These are phyloP conservation scores for Blumeria hordei DNA, from an alignment of 2,329 filamentous ascomycete species.

Conservation along the genomic window DNA sequence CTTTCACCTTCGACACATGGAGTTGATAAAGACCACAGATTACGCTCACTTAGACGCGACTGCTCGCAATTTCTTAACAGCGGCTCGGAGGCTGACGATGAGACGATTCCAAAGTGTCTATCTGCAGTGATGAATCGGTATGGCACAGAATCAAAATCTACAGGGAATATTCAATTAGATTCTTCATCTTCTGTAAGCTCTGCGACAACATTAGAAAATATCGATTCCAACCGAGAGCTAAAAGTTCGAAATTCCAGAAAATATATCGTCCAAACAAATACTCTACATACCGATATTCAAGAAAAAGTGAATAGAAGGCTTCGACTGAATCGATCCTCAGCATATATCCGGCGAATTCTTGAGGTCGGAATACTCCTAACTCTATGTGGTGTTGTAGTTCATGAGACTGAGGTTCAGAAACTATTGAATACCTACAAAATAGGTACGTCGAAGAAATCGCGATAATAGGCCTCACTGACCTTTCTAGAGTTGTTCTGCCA, in stretches of 20 bases:
- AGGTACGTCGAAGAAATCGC: slow-evolving; percentile 18
- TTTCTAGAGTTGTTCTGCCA: slow-evolving; percentile 12
- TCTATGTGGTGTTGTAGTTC: slow-evolving; percentile 23
- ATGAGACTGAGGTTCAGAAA: slow-evolving; percentile 21
- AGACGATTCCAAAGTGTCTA: slow-evolving; percentile 64
- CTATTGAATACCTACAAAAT: slow-evolving; percentile 22
- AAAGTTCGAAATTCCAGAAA: background rate
- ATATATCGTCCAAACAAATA: background rate
- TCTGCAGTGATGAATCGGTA: slow-evolving; percentile 48
- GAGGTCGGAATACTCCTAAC: slow-evolving; percentile 27
- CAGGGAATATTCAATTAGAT: background rate
- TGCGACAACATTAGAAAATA: background rate
- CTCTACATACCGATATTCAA: too few relatives aligned
- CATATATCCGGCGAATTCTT: slow-evolving; percentile 17
- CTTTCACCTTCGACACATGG: background rate
- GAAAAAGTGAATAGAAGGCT: too few relatives aligned
- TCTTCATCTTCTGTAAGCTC: background rate
- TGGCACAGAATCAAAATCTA: background rate
- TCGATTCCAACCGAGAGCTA: background rate
- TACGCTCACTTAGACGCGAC: too few relatives aligned
- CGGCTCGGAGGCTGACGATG: slow-evolving; percentile 86
- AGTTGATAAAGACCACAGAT: slow-evolving; percentile 31
- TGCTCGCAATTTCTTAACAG: slow-evolving; percentile 20
- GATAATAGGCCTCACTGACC: slow-evolving; percentile 6
- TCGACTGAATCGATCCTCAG: too few relatives aligned